Evolutionary conservation across 495 filamentous ascomycete genomes (phyloP), one percentile per base, ranked within the genome.

Genomic region (Xylaria scruposa): DNA sequence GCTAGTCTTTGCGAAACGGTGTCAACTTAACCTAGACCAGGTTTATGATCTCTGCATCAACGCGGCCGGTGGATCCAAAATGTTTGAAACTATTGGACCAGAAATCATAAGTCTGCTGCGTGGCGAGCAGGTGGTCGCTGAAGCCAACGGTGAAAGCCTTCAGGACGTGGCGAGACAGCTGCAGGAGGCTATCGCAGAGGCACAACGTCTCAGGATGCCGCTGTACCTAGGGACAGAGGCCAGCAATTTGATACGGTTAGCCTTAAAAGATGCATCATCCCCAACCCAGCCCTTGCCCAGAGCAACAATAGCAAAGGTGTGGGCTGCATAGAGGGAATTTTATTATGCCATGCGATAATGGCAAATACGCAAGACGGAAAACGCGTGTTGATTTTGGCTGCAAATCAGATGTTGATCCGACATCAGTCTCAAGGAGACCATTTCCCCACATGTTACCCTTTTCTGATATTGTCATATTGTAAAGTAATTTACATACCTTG

Each of bases 31-130:
- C 64, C 79, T 91, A 13, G 83, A 87, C 26, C 87, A 91, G 77
- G 89, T 93, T 63, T 90, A 86, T 70, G 86, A 88, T 1, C 85
- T 94, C 53, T 92, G 92, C 67, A 81, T 85, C 56, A 90, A 92
- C 68, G 92, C 92, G 6, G 92, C 92, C 0, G 92, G 92, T 1
- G 85, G 87, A 1, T 93, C 90, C 76, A 83, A 78, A 21, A 84
- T 91, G 73, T 88, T 93, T 70, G 81, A 85, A 74, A 83, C 82
- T n/a, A 78, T 84, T 65, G 90, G 88, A 0, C 78, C 87, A 12
- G 85, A 86, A 38, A 90, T 93, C 76, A 81, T 87, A 61, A 79
- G 76, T 47, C 79, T 83, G 2, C 72, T 80, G 17, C 77, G 78
- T 10, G 79, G 75, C 21, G 77, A 79, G 8, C 71, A 65, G 17